Percentiles rank a stretch among this genome's conserved stretches.
Evolutionary conservation across 2,329 filamentous ascomycete genomes (phyloP).

Genomic region (Fusarium hostae): DNA sequence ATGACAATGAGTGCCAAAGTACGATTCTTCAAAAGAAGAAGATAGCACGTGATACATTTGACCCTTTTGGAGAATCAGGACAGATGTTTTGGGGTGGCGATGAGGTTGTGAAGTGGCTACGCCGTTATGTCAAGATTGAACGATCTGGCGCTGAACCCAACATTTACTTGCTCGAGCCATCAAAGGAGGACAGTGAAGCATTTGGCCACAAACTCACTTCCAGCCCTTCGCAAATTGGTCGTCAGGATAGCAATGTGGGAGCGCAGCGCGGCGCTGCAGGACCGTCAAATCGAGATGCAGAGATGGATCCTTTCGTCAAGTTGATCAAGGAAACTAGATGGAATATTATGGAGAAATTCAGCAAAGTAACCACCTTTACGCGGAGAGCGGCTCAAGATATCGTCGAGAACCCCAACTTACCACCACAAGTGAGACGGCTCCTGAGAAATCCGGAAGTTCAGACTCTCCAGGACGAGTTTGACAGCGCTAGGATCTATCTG

Average conservation of each 20-base stretch:
- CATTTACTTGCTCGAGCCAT: conserved; percentile 90
- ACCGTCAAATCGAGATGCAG: conserved; percentile 67
- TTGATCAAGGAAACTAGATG: conserved; percentile 94
- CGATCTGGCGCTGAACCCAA: conserved; percentile 87
- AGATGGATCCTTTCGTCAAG: conserved; percentile 93
- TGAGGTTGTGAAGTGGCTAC: conserved; percentile 91
- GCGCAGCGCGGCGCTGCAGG: conserved; percentile 48
- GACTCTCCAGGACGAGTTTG: conserved; percentile 95
- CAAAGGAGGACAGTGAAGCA: conserved; percentile 81
- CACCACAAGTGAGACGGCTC: conserved; percentile 85
- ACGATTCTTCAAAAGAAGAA: conserved; percentile 95
- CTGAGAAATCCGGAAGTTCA: conserved; percentile 94
- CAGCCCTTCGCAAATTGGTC: conserved; percentile 39
- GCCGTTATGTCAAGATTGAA: conserved; percentile 84
- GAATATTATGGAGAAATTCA: conserved; percentile 96
- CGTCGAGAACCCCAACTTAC: conserved; percentile 89
- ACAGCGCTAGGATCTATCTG: conserved; percentile 92
- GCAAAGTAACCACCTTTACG: conserved; percentile 96
- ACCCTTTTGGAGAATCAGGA: conserved; percentile 86
- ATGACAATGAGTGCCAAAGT: conserved; percentile 95
- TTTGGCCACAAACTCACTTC: conserved; percentile 75
- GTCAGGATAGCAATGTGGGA: conserved; percentile 49
- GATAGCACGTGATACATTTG: conserved; percentile 83
- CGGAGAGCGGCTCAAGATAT: conserved; percentile 91
- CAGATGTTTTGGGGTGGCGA: conserved; percentile 98